These are phyloP conservation scores for Pinus albicaulis DNA, from an alignment of 75 land plant genomes.

Conservation along the genomic window DNA sequence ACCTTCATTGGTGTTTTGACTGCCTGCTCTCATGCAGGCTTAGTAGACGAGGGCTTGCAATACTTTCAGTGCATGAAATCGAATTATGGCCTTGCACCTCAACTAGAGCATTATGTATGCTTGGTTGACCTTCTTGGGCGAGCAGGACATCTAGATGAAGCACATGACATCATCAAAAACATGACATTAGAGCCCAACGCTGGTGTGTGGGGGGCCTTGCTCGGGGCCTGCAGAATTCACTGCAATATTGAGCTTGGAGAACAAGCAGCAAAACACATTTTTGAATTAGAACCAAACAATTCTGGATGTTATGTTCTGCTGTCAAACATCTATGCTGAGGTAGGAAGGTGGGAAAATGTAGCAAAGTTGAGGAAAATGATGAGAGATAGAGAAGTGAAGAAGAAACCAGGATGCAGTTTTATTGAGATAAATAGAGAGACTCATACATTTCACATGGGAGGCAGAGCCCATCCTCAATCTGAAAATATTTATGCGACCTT, in stretches of 20 bases:
- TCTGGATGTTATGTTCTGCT: constrained; percentile 33
- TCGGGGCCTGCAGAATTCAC: constrained; percentile 53
- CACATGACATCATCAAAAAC: constrained; percentile 29
- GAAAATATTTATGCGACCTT: constrained; percentile 8
- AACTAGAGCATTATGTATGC: constrained; percentile 39
- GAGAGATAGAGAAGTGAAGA: not conserved
- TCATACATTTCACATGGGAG: constrained; percentile 12
- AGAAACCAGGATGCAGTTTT: constrained; percentile 8
- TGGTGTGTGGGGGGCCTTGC: constrained; percentile 43
- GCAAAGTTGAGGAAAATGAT: constrained; percentile 14
- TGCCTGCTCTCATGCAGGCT: constrained; percentile 40
- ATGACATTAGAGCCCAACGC: constrained; percentile 21
- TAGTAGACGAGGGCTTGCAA: constrained; percentile 28
- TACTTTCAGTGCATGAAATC: constrained; percentile 33
- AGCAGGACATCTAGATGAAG: constrained; percentile 42
- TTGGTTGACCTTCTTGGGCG: constrained; percentile 60
- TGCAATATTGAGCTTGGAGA: constrained; percentile 33
- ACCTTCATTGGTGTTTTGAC: constrained; percentile 35
- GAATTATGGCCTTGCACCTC: constrained; percentile 33
- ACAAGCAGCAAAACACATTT: constrained; percentile 17
- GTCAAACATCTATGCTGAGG: constrained; percentile 46
- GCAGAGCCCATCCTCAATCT: constrained; percentile 12
- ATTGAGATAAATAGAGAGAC: constrained; percentile 14
- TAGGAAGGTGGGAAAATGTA: constrained; percentile 26
- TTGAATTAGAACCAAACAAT: constrained; percentile 15